These are phyloP conservation scores for Termitomyces sp. DNA, from an alignment of 768 basidiomycete genomes.

Conservation along the genomic window DNA sequence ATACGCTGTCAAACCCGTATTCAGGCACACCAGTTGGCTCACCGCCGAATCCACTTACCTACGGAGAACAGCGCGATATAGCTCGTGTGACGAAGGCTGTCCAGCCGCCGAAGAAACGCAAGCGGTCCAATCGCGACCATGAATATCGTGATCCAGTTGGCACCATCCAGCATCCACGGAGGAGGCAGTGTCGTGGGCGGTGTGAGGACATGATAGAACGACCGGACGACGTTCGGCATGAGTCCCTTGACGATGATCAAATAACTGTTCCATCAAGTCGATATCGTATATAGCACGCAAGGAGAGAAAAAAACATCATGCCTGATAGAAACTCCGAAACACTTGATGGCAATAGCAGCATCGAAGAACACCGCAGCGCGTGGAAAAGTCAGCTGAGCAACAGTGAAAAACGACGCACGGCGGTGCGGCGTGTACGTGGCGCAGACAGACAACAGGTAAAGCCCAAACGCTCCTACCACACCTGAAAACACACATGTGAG, in stretches of 20 bases:
- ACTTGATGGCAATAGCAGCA: conserved; percentile 91
- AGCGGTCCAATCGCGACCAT: conserved; percentile 77
- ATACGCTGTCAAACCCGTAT: conserved; percentile 46
- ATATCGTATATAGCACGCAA: not conserved
- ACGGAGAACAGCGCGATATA: conserved; percentile 90
- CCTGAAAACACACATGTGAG: conserved; percentile 85
- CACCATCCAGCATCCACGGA: conserved; percentile 67
- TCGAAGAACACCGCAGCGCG: conserved; percentile 86
- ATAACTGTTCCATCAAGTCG: conserved; percentile 42
- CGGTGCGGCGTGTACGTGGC: conserved; percentile 73
- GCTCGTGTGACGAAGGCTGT: conserved; percentile 86
- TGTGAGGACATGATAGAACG: conserved; percentile 74
- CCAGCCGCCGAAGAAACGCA: conserved; percentile 74
- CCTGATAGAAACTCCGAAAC: conserved; percentile 95
- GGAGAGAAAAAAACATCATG: conserved; percentile 25
- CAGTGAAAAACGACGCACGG: conserved; percentile 75
- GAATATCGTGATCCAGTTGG: conserved; percentile 77
- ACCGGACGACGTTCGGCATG: conserved; percentile 84
- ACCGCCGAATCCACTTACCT: conserved; percentile 40
- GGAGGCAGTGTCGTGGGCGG: conserved; percentile 62
- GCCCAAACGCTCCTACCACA: conserved; percentile 68
- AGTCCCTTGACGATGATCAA: conserved; percentile 90
- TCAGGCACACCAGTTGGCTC: not conserved
- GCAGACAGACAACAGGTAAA: conserved; percentile 84
- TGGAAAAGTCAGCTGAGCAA: conserved; percentile 86